Percentiles rank a stretch among this genome's conserved stretches.
Conservation (phyloP, 306 rosid species). For the Medicago truncatula region DNA sequence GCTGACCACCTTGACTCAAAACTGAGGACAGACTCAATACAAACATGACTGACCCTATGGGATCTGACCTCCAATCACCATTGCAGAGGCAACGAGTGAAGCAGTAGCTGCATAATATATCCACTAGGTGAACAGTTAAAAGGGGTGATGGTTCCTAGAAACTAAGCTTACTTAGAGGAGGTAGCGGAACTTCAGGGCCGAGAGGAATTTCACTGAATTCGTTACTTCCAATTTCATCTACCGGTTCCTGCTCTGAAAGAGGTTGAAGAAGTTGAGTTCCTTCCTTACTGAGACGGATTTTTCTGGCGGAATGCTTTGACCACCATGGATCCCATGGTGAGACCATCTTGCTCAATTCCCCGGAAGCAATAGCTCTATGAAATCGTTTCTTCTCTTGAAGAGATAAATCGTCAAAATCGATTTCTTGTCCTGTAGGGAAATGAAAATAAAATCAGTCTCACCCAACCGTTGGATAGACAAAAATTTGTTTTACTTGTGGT, state of each 20-base stretch:
- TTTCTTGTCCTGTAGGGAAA: constrained; percentile 66
- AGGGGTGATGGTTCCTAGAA: constrained; percentile 77
- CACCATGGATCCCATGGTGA: constrained; percentile 99
- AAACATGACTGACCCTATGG: constrained; percentile 68
- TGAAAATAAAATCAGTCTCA: constrained; percentile 37
- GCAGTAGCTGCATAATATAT: constrained; percentile 76
- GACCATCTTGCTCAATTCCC: constrained; percentile 89
- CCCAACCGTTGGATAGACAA: constrained; percentile 15
- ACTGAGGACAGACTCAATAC: constrained; percentile 74
- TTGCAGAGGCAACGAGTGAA: constrained; percentile 84
- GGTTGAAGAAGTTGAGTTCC: constrained; percentile 84
- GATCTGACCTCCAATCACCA: constrained; percentile 85
- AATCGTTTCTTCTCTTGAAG: constrained; percentile 78
- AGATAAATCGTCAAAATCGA: constrained; percentile 77
- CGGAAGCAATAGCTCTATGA: constrained; percentile 81
- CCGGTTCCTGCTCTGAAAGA: constrained; percentile 46
- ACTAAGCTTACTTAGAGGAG: constrained; percentile 75
- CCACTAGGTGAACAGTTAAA: constrained; percentile 78
- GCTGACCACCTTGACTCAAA: constrained; percentile 72
- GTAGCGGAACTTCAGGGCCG: constrained; percentile 74
- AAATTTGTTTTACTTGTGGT: constrained; percentile 19
- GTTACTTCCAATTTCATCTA: constrained; percentile 41
- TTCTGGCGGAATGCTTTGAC: constrained; percentile 76
- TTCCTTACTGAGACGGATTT: constrained; percentile 71
- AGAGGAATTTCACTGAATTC: constrained; percentile 63